Conservation (phyloP, 2,329 filamentous ascomycete species). For the Aspergillus sp. region DNA sequence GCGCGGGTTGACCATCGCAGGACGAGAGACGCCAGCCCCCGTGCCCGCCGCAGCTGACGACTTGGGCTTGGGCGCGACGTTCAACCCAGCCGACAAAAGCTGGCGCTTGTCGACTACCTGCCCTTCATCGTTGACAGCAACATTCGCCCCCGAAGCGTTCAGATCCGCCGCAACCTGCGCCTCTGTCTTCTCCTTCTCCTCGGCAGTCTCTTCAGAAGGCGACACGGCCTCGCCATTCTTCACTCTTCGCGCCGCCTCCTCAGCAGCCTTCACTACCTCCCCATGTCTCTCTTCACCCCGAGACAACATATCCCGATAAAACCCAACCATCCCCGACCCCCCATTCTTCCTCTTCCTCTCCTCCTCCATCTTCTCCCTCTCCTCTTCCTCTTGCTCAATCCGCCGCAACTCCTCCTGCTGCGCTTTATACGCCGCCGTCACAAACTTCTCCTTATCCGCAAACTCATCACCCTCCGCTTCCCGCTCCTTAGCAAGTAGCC, state of each 20-base stretch:
- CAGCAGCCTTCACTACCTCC: constrained; percentile 52
- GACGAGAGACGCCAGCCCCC: constrained; percentile 10
- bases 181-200: constrained; percentile 41
- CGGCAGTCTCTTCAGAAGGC: constrained; percentile 17
- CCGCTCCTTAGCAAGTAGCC: constrained; percentile 55
- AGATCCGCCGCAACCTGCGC: constrained; percentile 53
- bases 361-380: constrained; percentile 50
- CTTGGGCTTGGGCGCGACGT: constrained; percentile 54
- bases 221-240: constrained; percentile 27
- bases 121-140: constrained; percentile 60
- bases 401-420: constrained; percentile 58
- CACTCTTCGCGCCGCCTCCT: constrained; percentile 34
- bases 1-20: constrained; percentile 11
- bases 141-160: constrained; percentile 46
- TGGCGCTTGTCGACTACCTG: constrained; percentile 62
- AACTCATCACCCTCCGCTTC: constrained; percentile 64
- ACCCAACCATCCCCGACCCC: constrained; percentile 53
- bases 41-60: constrained; percentile 12
- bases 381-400: constrained; percentile 56
- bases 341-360: constrained; percentile 43
- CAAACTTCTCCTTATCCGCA: constrained; percentile 63
- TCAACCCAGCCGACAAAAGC: constrained; percentile 57
- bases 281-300: constrained; percentile 55
- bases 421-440: constrained; percentile 60
- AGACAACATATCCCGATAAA: constrained; percentile 57